Base-by-base conservation (phyloP, 768 basidiomycete genomes). In the Gautieria morchelliformis region DNA sequence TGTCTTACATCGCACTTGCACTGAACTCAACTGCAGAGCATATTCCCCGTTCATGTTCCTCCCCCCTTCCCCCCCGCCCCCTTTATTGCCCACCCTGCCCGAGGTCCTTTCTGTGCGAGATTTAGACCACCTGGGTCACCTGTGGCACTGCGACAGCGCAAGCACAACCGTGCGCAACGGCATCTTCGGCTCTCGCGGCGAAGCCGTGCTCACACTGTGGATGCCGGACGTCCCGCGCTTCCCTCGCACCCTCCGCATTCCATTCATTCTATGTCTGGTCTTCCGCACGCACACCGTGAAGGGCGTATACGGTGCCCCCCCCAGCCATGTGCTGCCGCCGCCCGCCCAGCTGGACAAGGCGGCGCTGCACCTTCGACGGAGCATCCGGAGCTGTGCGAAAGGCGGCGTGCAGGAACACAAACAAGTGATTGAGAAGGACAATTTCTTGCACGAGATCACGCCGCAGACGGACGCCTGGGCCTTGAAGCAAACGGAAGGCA, bases 11-110 rank as follows among this genome's bases (percentile, higher is more conserved):
- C 27, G n/a, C 14, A 9, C 15, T n/a, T 24, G n/a, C 39, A 19
- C 12, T 17, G 14, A 20, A 17, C 7, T 15, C 24, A 19, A 17
- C 17, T 27, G 17, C 19, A 32, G 56, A 27, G 56, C 45, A 8
- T 33, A 17, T 30, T 14, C 4, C 20, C 56, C 56, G 22, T 57
- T 57, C 40, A 57, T 49, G 1, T 57, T 57, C 37, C 46, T 57
- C 10, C 56, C 56, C n/a, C 47, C 56, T 19, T 49, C 56, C 39
- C 8, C 27, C 7, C 30, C 56, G 11, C 56, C 56, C 2, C 56
- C 56, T 22, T 41, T 57, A 33, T 33, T 57, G 12, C 56, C 56
- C 15, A 10, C 10, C 1, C 45, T 19, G 6, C 56, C 47, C 30
- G 56, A 57, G 22, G 17, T 19, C 5, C 20, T 32, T 32, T 57